phyloP scores from a whole-genome alignment of 345 rosid genomes.

The Cardamine occulta region DNA sequence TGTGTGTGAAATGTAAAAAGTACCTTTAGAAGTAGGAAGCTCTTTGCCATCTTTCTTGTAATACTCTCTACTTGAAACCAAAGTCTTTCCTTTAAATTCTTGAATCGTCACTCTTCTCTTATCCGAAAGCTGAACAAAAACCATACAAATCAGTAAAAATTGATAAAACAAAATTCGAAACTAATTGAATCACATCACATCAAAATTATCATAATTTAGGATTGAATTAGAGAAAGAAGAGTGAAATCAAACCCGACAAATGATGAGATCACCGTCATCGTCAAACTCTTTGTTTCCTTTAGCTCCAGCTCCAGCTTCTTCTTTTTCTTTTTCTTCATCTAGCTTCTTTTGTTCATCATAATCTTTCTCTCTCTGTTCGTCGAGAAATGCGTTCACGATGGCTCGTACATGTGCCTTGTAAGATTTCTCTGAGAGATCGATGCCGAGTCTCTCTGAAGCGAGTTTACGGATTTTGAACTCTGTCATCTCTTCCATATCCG shows the following conservation, averaged over 20 bases:
- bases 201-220: neutral
- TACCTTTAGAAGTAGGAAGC: conserved; percentile 89
- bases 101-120: conserved; percentile 89
- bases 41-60: conserved; percentile 82
- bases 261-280: conserved; percentile 79
- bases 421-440: conserved; percentile 69
- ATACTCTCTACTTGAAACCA: conserved; percentile 89
- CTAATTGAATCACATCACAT: neutral
- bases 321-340: conserved; percentile 34
- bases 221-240: neutral
- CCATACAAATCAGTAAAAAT: neutral
- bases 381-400: conserved; percentile 71
- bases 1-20: neutral
- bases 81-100: conserved; percentile 73
- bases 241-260: conserved; percentile 61
- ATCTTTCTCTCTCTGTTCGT: conserved; percentile 51
- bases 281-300: conserved; percentile 56
- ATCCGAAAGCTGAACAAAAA: conserved; percentile 56
- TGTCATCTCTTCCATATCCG: conserved; percentile 70
- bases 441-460: conserved; percentile 67
- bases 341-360: neutral
- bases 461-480: conserved; percentile 73
- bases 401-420: conserved; percentile 63
- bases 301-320: neutral
- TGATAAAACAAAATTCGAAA: neutral